A percentile compares a stretch with the other conserved stretches of the same genome.
These are phyloP conservation scores for Oropetium thomaeum DNA, from an alignment of 176 grass and related monocot genomes.

Conservation along the genomic window DNA sequence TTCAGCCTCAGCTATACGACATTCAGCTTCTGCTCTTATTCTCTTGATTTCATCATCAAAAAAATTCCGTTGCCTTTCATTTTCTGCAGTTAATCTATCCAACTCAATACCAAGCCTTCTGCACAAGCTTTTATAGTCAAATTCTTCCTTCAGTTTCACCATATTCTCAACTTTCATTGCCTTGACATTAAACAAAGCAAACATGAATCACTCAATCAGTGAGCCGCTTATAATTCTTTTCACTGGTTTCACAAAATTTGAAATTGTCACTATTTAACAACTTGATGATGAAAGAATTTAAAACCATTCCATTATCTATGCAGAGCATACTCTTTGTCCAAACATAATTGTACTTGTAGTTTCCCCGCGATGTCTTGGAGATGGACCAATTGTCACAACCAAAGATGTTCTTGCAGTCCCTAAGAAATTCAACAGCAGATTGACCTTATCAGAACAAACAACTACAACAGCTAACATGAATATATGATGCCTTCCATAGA, in stretches of 20 bases:
- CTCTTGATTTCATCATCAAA: conserved; percentile 94
- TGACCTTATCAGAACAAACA: conserved; percentile 32
- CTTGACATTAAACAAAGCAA: conserved; percentile 45
- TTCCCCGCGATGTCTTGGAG: conserved; percentile 93
- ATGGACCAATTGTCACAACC: conserved; percentile 98
- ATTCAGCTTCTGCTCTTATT: conserved; percentile 82
- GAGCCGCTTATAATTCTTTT: background rate
- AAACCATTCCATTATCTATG: conserved; percentile 19
- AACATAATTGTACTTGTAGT: conserved; percentile 99
- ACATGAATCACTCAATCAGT: conserved; percentile 2
- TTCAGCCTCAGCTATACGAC: conserved; percentile 70
- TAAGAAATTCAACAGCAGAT: conserved; percentile 51
- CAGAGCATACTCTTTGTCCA: conserved; percentile 86
- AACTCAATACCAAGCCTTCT: conserved; percentile 95
- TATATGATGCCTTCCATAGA: background rate
- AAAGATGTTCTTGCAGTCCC: conserved; percentile 97
- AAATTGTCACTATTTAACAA: conserved; percentile 8
- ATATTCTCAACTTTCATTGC: conserved; percentile 99
- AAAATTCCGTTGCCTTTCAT: conserved; percentile 86
- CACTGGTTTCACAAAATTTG: background rate
- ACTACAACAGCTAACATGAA: background rate
- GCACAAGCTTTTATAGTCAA: conserved; percentile 98
- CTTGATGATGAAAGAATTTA: background rate
- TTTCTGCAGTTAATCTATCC: conserved; percentile 91
- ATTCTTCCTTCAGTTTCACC: conserved; percentile 99